These are phyloP conservation scores for Nicotiana attenuata DNA, from an alignment of 257 asterid genomes.

Conservation along the genomic window DNA sequence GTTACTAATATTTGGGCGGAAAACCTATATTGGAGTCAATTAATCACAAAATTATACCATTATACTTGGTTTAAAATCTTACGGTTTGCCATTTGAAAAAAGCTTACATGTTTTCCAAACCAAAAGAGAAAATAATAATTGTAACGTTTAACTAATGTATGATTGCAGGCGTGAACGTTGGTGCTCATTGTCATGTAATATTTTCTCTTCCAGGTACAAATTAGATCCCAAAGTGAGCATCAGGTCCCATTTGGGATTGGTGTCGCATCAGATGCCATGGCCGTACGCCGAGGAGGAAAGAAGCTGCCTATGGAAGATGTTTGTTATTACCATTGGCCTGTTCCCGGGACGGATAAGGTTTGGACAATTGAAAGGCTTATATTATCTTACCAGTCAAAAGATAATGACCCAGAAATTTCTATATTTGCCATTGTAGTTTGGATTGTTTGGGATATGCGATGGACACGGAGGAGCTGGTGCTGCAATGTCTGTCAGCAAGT, in stretches of 20 bases:
- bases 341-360: conserved; percentile 87
- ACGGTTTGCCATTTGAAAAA: neutral
- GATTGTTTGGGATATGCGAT: conserved; percentile 78
- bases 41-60: neutral
- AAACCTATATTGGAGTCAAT: neutral
- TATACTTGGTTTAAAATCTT: neutral
- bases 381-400: neutral
- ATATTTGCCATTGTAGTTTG: conserved; percentile 53
- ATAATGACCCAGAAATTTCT: conserved; percentile 13
- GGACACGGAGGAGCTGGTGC: conserved; percentile 97
- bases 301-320: conserved; percentile 91
- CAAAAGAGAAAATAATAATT: neutral
- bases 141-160: neutral
- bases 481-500: conserved; percentile 88
- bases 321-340: conserved; percentile 82
- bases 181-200: neutral
- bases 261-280: conserved; percentile 82
- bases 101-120: neutral
- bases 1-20: neutral
- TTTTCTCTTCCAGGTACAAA: conserved; percentile 47
- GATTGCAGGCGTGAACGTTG: conserved; percentile 6
- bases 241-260: conserved; percentile 79
- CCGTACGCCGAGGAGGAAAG: conserved; percentile 78
- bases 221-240: conserved; percentile 46
- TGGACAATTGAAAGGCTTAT: conserved; percentile 15